Evolutionary conservation across 2,329 filamentous ascomycete genomes (phyloP), one percentile per base, ranked within the genome.

Genomic region (Sporothrix inflata): DNA sequence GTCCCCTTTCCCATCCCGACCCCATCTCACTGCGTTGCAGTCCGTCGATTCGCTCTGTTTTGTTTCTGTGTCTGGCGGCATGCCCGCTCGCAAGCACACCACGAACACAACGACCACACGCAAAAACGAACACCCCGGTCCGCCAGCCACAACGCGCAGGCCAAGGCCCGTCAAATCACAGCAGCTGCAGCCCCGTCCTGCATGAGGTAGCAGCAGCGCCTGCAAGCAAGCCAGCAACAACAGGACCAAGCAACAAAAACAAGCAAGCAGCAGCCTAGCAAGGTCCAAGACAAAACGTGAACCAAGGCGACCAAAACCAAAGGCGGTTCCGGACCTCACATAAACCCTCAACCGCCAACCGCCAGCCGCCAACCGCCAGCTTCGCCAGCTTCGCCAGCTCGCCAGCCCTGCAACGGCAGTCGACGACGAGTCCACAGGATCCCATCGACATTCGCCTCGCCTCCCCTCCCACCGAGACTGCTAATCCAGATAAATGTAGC

Each of bases 401-500:
- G n/a, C 49, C 49, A 53, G 49, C 42, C 42, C 53, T 57, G 30
- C 57, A 61, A 38, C 57, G 63, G 24, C 45, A 8, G 24, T 51
- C 30, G 27, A 68, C 42, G 61, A 49, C 61, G 61, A 47, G 24
- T 12, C 30, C 7, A 40, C 38, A 45, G 34, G 42, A 19, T 30
- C 61, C 9, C 57, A 12, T 61, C 19, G 16, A 47, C 21, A 16
- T 30, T 27, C 67, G 49, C 49, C 66, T n/a, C 11, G 34, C 38
- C 27, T 40, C 8, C 14, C 12, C 21, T 21, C 11, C 38, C 47
- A n/a, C 21, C 47, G 21, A 24, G 19, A 63, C 30, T 2, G 24
- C 45, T 30, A 70, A 53, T 30, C 51, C 57, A 57, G 49, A 71
- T 74, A 72, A 72, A 75, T 74, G 74, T 74, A 71, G 74, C 69